A percentile compares a stretch with the other conserved stretches of the same genome.
Evolutionary conservation across 331 rosid species (phyloP).

Genomic region (Telfairia occidentalis): DNA sequence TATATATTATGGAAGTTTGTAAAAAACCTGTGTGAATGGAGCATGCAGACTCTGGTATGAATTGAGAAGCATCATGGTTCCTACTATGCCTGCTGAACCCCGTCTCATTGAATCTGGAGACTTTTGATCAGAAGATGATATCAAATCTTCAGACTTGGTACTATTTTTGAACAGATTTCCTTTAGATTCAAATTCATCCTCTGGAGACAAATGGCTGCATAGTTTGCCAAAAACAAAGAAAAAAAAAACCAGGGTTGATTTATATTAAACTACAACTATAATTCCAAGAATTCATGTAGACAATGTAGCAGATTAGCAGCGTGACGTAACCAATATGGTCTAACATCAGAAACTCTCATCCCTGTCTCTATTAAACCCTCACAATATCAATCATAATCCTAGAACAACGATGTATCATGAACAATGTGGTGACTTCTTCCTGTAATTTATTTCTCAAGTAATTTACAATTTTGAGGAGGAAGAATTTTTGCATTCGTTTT

Average conservation of each 20-base stretch:
- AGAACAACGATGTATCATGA: neutral
- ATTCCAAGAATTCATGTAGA: neutral
- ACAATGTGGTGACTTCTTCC: too few species aligned
- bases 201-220: conserved; percentile 33
- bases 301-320: neutral
- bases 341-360: neutral
- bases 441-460: too few species aligned
- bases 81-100: conserved; percentile 72
- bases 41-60: conserved; percentile 75
- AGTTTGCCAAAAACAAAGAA: neutral
- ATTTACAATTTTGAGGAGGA: too few species aligned
- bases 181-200: conserved; percentile 28
- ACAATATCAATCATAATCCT: neutral
- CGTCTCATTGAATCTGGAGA: conserved; percentile 41
- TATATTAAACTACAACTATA: neutral
- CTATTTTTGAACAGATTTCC: conserved; percentile 15
- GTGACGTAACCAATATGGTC: neutral
- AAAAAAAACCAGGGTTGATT: neutral
- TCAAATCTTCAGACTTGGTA: conserved; percentile 33
- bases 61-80: conserved; percentile 72
- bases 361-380: neutral
- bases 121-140: conserved; percentile 26
- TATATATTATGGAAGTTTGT: neutral
- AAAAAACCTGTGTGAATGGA: conserved; percentile 82
- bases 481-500: too few species aligned